Percentiles rank a stretch among this genome's conserved stretches.
phyloP scores from a whole-genome alignment of 2,329 filamentous ascomycete species.

The Xylariomycetidae sp. region DNA sequence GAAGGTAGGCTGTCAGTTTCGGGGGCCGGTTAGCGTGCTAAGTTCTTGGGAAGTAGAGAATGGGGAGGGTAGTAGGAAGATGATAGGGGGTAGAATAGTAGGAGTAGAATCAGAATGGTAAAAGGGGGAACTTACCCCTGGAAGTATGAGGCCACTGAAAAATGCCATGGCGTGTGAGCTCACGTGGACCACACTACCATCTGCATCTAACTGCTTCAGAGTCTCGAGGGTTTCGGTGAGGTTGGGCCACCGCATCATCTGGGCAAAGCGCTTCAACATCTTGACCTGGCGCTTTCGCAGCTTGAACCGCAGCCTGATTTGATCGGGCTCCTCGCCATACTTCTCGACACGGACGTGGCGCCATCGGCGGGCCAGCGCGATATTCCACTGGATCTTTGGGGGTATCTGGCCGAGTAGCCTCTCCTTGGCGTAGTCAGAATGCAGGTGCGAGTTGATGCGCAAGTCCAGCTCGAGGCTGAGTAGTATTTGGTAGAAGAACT shows the following conservation, averaged over 20 bases:
- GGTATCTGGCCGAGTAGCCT: slow-evolving; percentile 62
- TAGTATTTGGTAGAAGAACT: slow-evolving; percentile 74
- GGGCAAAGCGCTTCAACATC: slow-evolving; percentile 63
- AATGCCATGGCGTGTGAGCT: slow-evolving; percentile 73
- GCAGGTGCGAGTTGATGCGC: slow-evolving; percentile 59
- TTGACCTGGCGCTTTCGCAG: slow-evolving; percentile 65
- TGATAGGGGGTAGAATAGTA: background rate
- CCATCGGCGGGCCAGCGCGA: slow-evolving; percentile 72
- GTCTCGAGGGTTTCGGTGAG: slow-evolving; percentile 59
- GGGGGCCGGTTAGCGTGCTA: no score
- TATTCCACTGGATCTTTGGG: slow-evolving; percentile 66
- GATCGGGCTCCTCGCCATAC: slow-evolving; percentile 48
- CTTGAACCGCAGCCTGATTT: slow-evolving; percentile 60
- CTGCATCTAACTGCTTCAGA: slow-evolving; percentile 55
- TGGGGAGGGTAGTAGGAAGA: no score
- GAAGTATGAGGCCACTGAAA: slow-evolving; percentile 69
- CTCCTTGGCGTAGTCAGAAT: slow-evolving; percentile 60
- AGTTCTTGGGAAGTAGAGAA: no score
- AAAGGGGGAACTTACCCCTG: slow-evolving; percentile 48
- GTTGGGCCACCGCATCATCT: slow-evolving; percentile 74
- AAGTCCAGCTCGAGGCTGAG: slow-evolving; percentile 68
- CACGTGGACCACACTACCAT: slow-evolving; percentile 53
- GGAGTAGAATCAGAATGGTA: background rate
- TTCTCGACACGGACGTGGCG: slow-evolving; percentile 63
- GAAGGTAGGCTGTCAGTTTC: slow-evolving; percentile 54